These are phyloP conservation scores for Colletotrichum orchidophilum DNA, from an alignment of 2,329 filamentous ascomycete genomes.

Conservation along the genomic window DNA sequence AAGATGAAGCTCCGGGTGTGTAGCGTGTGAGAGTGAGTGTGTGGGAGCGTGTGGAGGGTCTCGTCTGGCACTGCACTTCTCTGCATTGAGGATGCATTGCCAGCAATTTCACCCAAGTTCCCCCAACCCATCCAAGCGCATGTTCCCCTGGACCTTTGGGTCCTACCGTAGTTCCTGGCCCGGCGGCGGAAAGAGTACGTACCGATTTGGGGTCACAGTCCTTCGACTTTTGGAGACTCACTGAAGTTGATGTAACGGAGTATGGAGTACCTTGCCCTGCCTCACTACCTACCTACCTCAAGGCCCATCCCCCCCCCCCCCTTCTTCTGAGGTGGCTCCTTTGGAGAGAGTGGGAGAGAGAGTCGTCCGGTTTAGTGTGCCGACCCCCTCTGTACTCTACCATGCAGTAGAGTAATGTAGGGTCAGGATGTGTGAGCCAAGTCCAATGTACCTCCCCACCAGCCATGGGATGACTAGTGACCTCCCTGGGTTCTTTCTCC, in stretches of 20 bases:
- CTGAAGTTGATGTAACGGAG: neutral
- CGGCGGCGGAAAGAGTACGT: constrained; percentile 4
- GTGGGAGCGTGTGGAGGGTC: neutral
- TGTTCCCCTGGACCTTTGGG: constrained; percentile 6
- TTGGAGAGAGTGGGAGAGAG: neutral
- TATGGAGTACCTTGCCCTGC: neutral
- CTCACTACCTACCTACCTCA: neutral
- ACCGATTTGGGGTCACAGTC: neutral
- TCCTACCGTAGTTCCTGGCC: constrained; percentile 18
- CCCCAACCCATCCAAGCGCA: constrained; percentile 33
- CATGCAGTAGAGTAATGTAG: constrained; percentile 14
- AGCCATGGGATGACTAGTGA: neutral
- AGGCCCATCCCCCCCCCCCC: neutral
- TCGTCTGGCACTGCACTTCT: neutral
- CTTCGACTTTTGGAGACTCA: constrained; percentile 3
- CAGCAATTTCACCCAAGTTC: constrained; percentile 31
- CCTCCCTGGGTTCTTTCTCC: neutral
- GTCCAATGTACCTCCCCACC: constrained; percentile 6
- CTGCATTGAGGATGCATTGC: constrained; percentile 31
- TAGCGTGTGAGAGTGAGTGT: constrained; percentile 17
- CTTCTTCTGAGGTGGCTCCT: neutral
- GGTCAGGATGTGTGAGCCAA: neutral
- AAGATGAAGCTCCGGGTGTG: constrained; percentile 26
- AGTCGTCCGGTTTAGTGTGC: constrained; percentile 6
- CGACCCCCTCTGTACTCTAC: constrained; percentile 10